These are phyloP conservation scores for Panicum hallii DNA, from an alignment of 202 grass and related monocot species.

Conservation along the genomic window DNA sequence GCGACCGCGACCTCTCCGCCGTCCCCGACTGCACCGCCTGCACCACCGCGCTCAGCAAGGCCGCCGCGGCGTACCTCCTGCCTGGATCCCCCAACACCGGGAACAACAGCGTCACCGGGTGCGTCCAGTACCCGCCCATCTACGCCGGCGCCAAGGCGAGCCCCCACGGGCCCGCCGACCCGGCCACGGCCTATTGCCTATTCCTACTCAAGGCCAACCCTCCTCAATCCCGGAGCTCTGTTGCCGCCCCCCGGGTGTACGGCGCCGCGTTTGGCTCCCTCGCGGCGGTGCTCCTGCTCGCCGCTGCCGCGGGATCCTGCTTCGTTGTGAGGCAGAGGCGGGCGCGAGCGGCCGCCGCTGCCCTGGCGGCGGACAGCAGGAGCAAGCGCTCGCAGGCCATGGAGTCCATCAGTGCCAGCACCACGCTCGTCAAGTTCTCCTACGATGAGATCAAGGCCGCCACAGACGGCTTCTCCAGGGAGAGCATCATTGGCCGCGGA, in stretches of 20 bases:
- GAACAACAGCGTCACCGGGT: slow-evolving; percentile 65
- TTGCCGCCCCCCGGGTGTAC: slow-evolving; percentile 50
- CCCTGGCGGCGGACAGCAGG: slow-evolving; percentile 40
- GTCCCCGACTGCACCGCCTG: slow-evolving; percentile 71
- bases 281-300: slow-evolving; percentile 43
- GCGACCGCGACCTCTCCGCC: slow-evolving; percentile 61
- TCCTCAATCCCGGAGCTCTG: neutral
- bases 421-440: slow-evolving; percentile 81
- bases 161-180: slow-evolving; percentile 52
- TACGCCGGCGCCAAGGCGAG: slow-evolving; percentile 66
- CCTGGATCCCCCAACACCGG: slow-evolving; percentile 16
- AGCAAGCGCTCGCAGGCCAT: slow-evolving; percentile 66
- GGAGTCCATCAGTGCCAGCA: slow-evolving; percentile 89
- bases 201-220: slow-evolving; percentile 57
- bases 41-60: slow-evolving; percentile 59
- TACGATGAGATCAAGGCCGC: slow-evolving; percentile 82
- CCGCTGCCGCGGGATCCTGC: slow-evolving; percentile 30
- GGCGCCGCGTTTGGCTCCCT: slow-evolving; percentile 56
- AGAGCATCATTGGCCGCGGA: slow-evolving; percentile 72
- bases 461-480: slow-evolving; percentile 62
- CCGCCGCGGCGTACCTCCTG: slow-evolving; percentile 65
- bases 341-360: neutral
- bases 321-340: slow-evolving; percentile 34
- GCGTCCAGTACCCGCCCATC: slow-evolving; percentile 73
- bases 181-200: slow-evolving; percentile 66